These are phyloP conservation scores for Metschnikowia dekortorum DNA, from an alignment of 805 yeast species.

Conservation along the genomic window DNA sequence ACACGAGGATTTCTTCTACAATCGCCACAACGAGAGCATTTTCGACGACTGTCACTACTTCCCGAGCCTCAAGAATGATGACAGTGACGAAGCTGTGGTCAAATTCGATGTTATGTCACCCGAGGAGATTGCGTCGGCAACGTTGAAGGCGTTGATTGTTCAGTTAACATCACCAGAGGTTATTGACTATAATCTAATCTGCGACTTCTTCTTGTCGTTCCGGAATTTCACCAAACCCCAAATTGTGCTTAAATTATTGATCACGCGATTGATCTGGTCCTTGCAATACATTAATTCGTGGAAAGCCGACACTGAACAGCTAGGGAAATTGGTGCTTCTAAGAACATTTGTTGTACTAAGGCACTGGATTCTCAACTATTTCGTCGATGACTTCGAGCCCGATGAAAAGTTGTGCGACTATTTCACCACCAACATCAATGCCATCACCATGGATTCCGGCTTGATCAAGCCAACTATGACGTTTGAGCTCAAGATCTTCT, in stretches of 20 bases:
- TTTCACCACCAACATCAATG: constrained; percentile 46
- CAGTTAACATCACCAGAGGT: constrained; percentile 68
- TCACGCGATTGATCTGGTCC: constrained; percentile 72
- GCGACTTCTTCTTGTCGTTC: constrained; percentile 85
- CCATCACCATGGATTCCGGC: constrained; percentile 32
- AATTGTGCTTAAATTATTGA: constrained; percentile 55
- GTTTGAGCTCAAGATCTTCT: constrained; percentile 34
- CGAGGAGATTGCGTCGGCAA: constrained; percentile 33
- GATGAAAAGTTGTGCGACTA: constrained; percentile 31
- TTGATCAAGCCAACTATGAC: constrained; percentile 25
- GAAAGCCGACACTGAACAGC: constrained; percentile 23
- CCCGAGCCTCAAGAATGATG: constrained; percentile 25
- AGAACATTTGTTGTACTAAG: constrained; percentile 83
- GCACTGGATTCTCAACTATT: constrained; percentile 88
- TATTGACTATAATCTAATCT: constrained; percentile 70
- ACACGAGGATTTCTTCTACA: constrained; percentile 22
- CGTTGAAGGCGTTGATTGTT: constrained; percentile 46
- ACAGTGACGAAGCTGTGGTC: constrained; percentile 18
- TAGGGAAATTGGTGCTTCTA: constrained; percentile 65
- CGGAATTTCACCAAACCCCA: constrained; percentile 62
- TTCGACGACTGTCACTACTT: constrained; percentile 34
- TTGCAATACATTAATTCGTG: constrained; percentile 39
- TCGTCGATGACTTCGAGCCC: constrained; percentile 65
- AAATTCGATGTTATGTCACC: constrained; percentile 32
- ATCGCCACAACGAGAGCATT: constrained; percentile 33